phyloP scores from a whole-genome alignment of 345 rosid species.

The Chamaenerion angustifolium region DNA sequence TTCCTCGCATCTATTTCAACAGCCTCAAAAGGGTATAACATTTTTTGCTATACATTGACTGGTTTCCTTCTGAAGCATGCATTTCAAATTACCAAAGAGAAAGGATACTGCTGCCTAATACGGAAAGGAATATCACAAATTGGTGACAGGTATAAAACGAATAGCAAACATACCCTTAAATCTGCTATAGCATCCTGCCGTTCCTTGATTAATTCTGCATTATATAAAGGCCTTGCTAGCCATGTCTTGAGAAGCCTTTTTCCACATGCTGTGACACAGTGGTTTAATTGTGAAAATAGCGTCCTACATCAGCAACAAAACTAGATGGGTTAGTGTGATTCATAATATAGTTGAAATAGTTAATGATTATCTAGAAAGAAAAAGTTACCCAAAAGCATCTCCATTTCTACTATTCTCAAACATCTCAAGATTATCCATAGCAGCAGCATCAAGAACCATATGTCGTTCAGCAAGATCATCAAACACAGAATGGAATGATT shows the following conservation, averaged over 20 bases:
- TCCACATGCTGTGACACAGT: constrained; percentile 84
- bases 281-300: constrained; percentile 69
- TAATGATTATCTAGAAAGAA: constrained; percentile 7
- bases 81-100: neutral
- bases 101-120: neutral
- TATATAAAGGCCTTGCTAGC: constrained; percentile 89
- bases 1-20: too few species aligned
- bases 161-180: constrained; percentile 41
- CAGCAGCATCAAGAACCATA: constrained; percentile 94
- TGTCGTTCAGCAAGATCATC: constrained; percentile 42
- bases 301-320: constrained; percentile 42
- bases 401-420: constrained; percentile 91
- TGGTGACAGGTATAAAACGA: neutral
- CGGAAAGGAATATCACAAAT: neutral
- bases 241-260: constrained; percentile 84
- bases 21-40: too few species aligned
- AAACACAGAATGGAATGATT: constrained; percentile 53
- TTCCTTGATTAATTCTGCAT: constrained; percentile 47
- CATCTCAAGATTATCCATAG: constrained; percentile 91
- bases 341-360: constrained; percentile 10
- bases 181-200: constrained; percentile 92
- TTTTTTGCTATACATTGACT: too few species aligned
- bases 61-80: neutral
- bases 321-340: neutral
- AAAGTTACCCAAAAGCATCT: constrained; percentile 58